Evolutionary conservation across 2,329 filamentous ascomycete species (phyloP), one percentile per base, ranked within the genome.

Genomic region (Colletotrichum sp.): DNA sequence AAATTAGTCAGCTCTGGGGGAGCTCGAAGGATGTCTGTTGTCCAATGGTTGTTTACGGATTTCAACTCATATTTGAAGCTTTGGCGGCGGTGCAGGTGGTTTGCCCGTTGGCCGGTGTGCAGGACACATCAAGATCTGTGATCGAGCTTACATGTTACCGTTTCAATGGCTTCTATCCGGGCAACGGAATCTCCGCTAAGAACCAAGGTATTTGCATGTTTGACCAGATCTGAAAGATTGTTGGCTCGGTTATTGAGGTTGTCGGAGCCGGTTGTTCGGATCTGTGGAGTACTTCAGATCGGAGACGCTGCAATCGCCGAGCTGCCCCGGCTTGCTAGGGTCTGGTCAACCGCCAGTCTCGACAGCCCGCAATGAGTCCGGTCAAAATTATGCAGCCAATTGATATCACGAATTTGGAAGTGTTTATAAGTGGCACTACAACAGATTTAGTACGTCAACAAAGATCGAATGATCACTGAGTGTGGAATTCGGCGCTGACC

Each of bases 21-120:
- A 62, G 49, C 49, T 52, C 26, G 32, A 44, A 10, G 10, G 18
- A 9, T 21, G n/a, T 52, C 28, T 26, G 6, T 49, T n/a, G 34
- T 62, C 74, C 71, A 76, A 76, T 76, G 36, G 49, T 32, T 26
- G 59, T 74, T 65, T 16, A 52, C 34, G 49, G 59, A 76, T 76
- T 76, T 69, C 64, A 65, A 73, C 49, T 69, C 49, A 30, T 36
- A 28, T 32, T 16, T 21, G 18, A 15, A 57, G 15, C 16, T 44
- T 21, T 24, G 26, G 24, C 24, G 13, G 24, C 16, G 49, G n/a
- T 36, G n/a, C 24, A 1, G 8, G 4, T 32, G 36, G 12, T n/a
- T 16, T 21, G 57, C 34, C 8, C 24, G 3, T 26, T 26, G 59
- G 34, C 6, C 30, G 12, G 55, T 8, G 44, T 62, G 16, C 30